phyloP scores from a whole-genome alignment of 2,329 filamentous ascomycete species.

The Uncinocarpus reesii region DNA sequence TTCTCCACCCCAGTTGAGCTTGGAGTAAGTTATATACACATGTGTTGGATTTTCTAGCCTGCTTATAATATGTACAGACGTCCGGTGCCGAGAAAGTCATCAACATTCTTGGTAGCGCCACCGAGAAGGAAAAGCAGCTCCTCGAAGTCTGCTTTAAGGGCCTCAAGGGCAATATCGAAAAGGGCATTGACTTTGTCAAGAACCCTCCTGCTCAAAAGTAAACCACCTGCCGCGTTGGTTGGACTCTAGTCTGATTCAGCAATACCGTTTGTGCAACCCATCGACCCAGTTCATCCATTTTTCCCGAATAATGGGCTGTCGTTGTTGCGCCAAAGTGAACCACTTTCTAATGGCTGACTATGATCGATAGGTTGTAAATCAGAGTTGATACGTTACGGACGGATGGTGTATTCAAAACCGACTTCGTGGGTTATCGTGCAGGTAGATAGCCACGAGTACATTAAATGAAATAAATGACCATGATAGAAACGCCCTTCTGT shows the following conservation, averaged over 20 bases:
- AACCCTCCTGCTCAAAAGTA: conserved; percentile 75
- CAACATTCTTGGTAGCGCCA: conserved; percentile 67
- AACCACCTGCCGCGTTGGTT: conserved; percentile 27
- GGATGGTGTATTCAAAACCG: conserved; percentile 6
- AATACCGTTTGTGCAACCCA: conserved; percentile 13
- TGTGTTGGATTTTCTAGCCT: conserved; percentile 9
- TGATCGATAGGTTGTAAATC: conserved; percentile 12
- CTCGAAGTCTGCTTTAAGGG: conserved; percentile 64
- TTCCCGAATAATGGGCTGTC: conserved; percentile 1
- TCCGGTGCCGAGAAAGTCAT: conserved; percentile 76
- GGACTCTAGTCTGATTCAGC: conserved; percentile 7
- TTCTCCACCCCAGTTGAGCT: conserved; percentile 96
- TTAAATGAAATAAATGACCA: conserved; percentile 9
- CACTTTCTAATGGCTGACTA: conserved; percentile 8
- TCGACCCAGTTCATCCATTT: conserved; percentile 1
- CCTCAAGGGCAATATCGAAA: conserved; percentile 84
- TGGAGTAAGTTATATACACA: conserved; percentile 55
- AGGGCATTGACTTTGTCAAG: conserved; percentile 83
- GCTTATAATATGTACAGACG: conserved; percentile 45
- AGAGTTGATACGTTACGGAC: conserved; percentile 2
- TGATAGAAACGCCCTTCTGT: neutral
- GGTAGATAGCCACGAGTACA: conserved; percentile 7
- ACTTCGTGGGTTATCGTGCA: conserved; percentile 2
- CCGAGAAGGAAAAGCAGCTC: conserved; percentile 80
- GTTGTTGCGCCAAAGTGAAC: conserved; percentile 10